Base-by-base conservation (phyloP, 768 basidiomycete species). In the Neoboletus brunneissimus region DNA sequence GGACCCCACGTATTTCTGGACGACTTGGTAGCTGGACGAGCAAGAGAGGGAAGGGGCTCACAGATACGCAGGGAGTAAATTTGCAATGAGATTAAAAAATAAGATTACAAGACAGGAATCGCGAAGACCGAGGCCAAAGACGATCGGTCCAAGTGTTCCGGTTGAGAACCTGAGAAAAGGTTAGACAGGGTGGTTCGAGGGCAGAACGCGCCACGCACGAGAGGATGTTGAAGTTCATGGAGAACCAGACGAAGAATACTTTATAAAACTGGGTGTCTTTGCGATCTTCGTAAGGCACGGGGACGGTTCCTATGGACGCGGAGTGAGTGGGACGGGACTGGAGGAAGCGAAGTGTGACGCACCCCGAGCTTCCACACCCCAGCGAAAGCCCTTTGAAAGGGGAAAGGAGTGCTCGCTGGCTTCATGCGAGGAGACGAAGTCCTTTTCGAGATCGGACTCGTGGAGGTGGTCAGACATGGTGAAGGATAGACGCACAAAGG, bases 241-340 rank as follows among this genome's bases (percentile, higher is more conserved):
- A 83, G 63, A 88, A 85, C 87, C 87, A 88, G 5, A 88, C 75
- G 63, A 85, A 85, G 73, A 88, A 88, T 62, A 87, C 70, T 57
- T 88, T 85, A 62, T 81, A 81, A 49, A 82, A 78, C 45, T 81
- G 79, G n/a, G 73, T 79, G 62, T 88, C 86, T 10, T 64, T 76
- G 45, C 86, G 79, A 42, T 81, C 72, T 27, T 79, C 78, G 2
- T 68, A 60, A 1, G 79, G 67, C 2, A 82, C 79, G 4, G 87
- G 87, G 20, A 78, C 67, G 23, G 82, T 86, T 0, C 86, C 84
- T 72, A 20, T 11, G 48, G 32, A 3, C 3, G 48, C 4, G 6
- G 27, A 34, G 45, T 56, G 57, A 53, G 47, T 1, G 35, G 20
- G 40, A 8, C 1, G 2, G n/a, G 32, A 12, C 0, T 1, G 48